phyloP scores from a whole-genome alignment of 352 stramenopile genomes.

The Phytopythium cucurbitacearum region DNA sequence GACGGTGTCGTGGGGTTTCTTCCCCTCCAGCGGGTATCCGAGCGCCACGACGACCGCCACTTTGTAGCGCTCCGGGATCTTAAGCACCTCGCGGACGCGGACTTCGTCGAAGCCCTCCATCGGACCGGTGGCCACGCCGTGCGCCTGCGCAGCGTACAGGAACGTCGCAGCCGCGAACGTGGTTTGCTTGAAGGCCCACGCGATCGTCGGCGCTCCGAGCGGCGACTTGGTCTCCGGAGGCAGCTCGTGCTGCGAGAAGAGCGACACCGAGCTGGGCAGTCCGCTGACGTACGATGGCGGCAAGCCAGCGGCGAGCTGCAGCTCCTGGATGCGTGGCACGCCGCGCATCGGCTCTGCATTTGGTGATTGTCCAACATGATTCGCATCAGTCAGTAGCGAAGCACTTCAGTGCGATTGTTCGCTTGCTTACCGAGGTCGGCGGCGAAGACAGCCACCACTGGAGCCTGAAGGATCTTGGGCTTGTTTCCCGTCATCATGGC shows the following conservation, averaged over 20 bases:
- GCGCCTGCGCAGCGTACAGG: conserved; percentile 51
- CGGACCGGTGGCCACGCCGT: conserved; percentile 51
- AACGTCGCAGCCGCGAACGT: conserved; percentile 58
- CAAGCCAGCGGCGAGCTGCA: conserved; percentile 49
- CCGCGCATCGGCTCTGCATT: conserved; percentile 58
- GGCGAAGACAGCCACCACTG: conserved; percentile 74
- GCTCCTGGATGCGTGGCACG: conserved; percentile 59
- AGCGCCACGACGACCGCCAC: conserved; percentile 59
- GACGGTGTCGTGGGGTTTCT: conserved; percentile 18
- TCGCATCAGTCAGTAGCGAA: neutral
- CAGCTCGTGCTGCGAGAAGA: conserved; percentile 37
- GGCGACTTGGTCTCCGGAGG: conserved; percentile 27
- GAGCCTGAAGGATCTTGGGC: conserved; percentile 67
- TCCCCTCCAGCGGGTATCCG: conserved; percentile 32
- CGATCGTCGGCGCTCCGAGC: conserved; percentile 42
- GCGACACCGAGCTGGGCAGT: conserved; percentile 47
- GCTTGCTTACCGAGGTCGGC: conserved; percentile 47
- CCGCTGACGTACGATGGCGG: conserved; percentile 41
- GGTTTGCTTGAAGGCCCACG: conserved; percentile 76
- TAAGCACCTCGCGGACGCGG: conserved; percentile 35
- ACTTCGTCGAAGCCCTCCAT: conserved; percentile 71
- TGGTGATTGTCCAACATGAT: neutral
- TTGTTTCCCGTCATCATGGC: conserved; percentile 75
- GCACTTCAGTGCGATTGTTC: neutral
- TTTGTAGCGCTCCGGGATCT: conserved; percentile 67